Percentiles rank a stretch among this genome's conserved stretches.
These are phyloP conservation scores for Teunomyces cretensis DNA, from an alignment of 805 yeast genomes.

Conservation along the genomic window DNA sequence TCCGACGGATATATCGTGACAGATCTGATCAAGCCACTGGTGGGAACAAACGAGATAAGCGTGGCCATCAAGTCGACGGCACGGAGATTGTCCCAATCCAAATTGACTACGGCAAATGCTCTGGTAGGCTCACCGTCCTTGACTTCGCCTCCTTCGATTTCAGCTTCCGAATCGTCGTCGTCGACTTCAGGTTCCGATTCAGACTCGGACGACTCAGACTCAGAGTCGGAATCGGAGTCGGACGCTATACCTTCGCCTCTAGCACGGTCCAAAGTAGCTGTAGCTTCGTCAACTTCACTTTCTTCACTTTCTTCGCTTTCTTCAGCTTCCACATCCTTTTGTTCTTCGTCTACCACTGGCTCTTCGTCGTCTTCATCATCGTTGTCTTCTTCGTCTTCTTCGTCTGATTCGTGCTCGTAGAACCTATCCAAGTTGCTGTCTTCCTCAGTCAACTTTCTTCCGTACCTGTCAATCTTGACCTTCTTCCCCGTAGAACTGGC, in stretches of 20 bases:
- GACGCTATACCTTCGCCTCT: slow-evolving; percentile 57
- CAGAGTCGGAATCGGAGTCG: slow-evolving; percentile 23
- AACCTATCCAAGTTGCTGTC: slow-evolving; percentile 57
- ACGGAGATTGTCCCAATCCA: slow-evolving; percentile 96
- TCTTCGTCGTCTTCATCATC: slow-evolving; percentile 22
- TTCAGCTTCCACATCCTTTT: slow-evolving; percentile 18
- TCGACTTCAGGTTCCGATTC: slow-evolving; percentile 44
- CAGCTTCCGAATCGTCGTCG: slow-evolving; percentile 55
- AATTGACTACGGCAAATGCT: slow-evolving; percentile 85
- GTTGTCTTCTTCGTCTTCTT: slow-evolving; percentile 35
- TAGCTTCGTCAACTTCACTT: slow-evolving; percentile 18
- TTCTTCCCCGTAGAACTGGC: slow-evolving; percentile 49
- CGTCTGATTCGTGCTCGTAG: slow-evolving; percentile 46
- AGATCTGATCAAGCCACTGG: slow-evolving; percentile 65
- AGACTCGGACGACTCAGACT: slow-evolving; percentile 45
- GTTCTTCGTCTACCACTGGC: too few relatives aligned
- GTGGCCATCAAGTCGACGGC: slow-evolving; percentile 89
- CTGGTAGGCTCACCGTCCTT: slow-evolving; percentile 84
- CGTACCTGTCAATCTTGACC: slow-evolving; percentile 80
- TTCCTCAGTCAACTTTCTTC: slow-evolving; percentile 58
- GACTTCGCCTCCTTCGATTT: slow-evolving; percentile 58
- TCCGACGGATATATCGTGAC: slow-evolving; percentile 83
- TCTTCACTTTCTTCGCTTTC: slow-evolving; percentile 16
- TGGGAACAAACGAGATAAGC: slow-evolving; percentile 79
- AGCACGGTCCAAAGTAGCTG: slow-evolving; percentile 52